phyloP scores from a whole-genome alignment of 2,329 filamentous ascomycete species.

The Endoconidiophora laricicola region DNA sequence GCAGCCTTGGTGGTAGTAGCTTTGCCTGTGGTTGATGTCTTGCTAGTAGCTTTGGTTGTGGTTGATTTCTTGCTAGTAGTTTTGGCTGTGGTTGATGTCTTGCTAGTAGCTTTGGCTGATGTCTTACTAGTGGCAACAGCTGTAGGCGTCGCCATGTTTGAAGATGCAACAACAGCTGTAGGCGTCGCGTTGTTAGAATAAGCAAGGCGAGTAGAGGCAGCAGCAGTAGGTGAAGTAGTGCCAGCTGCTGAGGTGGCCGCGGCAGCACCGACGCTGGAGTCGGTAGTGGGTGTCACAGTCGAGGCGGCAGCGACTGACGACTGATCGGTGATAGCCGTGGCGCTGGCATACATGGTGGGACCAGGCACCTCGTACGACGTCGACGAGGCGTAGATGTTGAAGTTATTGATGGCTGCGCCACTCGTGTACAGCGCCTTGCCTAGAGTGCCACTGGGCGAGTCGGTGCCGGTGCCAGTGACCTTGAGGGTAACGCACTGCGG shows the following conservation, averaged over 20 bases:
- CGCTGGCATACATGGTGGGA: constrained; percentile 9
- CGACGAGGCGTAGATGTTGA: constrained; percentile 20
- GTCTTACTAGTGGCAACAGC: neutral
- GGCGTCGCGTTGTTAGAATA: neutral
- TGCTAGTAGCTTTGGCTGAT: neutral
- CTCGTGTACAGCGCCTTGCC: constrained; percentile 23
- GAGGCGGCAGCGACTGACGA: constrained; percentile 24
- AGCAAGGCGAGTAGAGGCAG: neutral
- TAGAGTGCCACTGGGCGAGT: constrained; percentile 17
- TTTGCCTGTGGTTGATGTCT: neutral
- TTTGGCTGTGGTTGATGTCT: neutral
- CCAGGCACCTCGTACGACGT: constrained; percentile 9
- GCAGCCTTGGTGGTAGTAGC: neutral
- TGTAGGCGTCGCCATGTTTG: neutral
- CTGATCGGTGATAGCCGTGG: constrained; percentile 4
- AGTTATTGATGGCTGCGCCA: constrained; percentile 21
- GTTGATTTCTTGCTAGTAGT: neutral
- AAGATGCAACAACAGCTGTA: neutral
- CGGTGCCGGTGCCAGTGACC: constrained; percentile 25
- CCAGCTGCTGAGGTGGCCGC: constrained; percentile 17
- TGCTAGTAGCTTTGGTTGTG: neutral
- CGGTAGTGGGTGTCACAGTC: constrained; percentile 24
- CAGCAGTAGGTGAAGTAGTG: too few species aligned
- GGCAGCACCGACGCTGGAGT: constrained; percentile 26
- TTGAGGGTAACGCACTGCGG: constrained; percentile 36